phyloP scores from a whole-genome alignment of 768 basidiomycete genomes.

The Boletus fagicola region DNA sequence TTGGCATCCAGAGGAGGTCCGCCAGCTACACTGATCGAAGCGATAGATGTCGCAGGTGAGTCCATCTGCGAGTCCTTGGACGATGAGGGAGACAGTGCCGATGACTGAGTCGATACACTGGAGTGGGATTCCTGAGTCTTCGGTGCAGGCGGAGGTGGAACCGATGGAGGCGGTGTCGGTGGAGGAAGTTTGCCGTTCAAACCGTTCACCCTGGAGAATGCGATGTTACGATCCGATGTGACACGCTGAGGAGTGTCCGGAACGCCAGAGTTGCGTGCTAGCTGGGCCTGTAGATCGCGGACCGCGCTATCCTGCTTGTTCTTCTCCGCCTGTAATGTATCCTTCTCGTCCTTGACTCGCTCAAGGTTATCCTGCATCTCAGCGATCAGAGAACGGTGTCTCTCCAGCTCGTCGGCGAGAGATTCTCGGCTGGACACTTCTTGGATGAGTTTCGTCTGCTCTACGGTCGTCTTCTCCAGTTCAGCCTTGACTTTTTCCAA shows the following conservation, averaged over 20 bases:
- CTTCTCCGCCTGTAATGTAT: slow-evolving; percentile 71
- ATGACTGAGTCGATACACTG: slow-evolving; percentile 62
- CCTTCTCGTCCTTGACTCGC: slow-evolving; percentile 80
- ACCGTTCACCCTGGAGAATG: slow-evolving; percentile 57
- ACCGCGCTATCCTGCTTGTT: slow-evolving; percentile 62
- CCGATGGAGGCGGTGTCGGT: slow-evolving; percentile 77
- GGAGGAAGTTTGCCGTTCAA: slow-evolving; percentile 80
- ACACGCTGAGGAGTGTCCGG: slow-evolving; percentile 49
- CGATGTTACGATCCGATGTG: slow-evolving; percentile 48
- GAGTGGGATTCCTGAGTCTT: slow-evolving; percentile 48
- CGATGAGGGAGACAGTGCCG: slow-evolving; percentile 53
- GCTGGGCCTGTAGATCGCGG: slow-evolving; percentile 77
- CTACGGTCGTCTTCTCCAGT: slow-evolving; percentile 53
- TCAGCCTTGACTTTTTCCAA: slow-evolving; percentile 54
- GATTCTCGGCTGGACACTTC: slow-evolving; percentile 77
- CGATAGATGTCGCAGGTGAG: slow-evolving; percentile 63
- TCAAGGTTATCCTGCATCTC: slow-evolving; percentile 79
- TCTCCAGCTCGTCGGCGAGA: slow-evolving; percentile 71
- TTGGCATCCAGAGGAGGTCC: slow-evolving; percentile 52
- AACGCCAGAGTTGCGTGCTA: slow-evolving; percentile 48
- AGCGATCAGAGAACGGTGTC: slow-evolving; percentile 69
- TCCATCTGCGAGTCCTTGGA: slow-evolving; percentile 72
- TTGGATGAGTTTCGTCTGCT: slow-evolving; percentile 62
- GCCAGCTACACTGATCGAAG: slow-evolving; percentile 39
- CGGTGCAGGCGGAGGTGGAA: slow-evolving; percentile 81